A percentile compares a stretch with the other conserved stretches of the same genome.
Evolutionary conservation across 345 rosid species (phyloP).

Genomic region (Trapa incisa): DNA sequence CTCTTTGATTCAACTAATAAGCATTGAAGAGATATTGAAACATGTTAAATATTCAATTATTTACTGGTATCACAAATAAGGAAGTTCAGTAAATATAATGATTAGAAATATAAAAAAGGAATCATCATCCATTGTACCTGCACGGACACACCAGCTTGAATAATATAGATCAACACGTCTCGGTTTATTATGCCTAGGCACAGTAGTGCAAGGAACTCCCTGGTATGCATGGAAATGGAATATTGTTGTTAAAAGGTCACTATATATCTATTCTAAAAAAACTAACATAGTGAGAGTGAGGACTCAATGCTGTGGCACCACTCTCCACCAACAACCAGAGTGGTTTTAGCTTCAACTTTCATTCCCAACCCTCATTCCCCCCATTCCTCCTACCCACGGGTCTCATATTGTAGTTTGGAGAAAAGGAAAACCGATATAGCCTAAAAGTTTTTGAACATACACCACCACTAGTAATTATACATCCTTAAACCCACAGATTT

Average conservation of each 20-base stretch:
- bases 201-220: conserved; percentile 63
- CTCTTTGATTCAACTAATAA: conserved; percentile 74
- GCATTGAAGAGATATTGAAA: conserved; percentile 4
- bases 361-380: too few species aligned
- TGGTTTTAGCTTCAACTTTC: too few species aligned
- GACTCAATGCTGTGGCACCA: too few species aligned
- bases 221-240: conserved; percentile 15
- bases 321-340: too few species aligned
- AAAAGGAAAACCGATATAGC: not conserved
- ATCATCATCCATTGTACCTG: conserved; percentile 36
- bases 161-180: conserved; percentile 84
- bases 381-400: too few species aligned
- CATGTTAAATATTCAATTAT: not conserved
- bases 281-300: not conserved
- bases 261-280: not conserved
- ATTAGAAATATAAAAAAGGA: too few species aligned
- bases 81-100: not conserved
- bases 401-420: too few species aligned
- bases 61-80: not conserved
- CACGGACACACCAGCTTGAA: conserved; percentile 91
- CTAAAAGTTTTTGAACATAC: not conserved
- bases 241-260: not conserved
- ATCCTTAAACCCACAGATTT: not conserved
- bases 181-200: conserved; percentile 71
- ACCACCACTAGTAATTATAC: not conserved